Conservation (phyloP, 345 rosid genomes). For the Sisymbrium altissimum region DNA sequence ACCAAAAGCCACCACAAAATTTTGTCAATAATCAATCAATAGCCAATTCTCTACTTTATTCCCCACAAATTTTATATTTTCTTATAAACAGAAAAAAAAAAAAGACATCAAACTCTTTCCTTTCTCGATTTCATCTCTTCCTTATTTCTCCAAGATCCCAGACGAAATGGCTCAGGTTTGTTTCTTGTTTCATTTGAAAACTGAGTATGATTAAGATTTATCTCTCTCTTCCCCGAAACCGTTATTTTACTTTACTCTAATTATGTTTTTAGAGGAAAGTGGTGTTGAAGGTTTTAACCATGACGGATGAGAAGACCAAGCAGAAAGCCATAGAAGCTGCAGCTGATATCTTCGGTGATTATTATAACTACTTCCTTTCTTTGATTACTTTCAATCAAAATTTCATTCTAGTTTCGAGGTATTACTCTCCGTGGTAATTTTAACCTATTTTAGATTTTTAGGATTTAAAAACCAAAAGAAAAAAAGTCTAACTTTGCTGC, state of each 20-base stretch:
- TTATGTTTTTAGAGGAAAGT: constrained; percentile 49
- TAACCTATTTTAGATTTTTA: neutral
- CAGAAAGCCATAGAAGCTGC: constrained; percentile 91
- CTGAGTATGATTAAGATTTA: neutral
- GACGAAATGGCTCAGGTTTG: constrained; percentile 62
- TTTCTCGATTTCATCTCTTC: constrained; percentile 25
- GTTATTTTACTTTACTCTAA: neutral
- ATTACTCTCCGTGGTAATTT: neutral
- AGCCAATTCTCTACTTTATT: neutral
- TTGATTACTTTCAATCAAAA: neutral
- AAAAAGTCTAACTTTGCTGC: neutral
- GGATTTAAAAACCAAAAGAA: neutral
- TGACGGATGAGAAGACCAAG: constrained; percentile 89
- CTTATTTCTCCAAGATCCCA: constrained; percentile 12
- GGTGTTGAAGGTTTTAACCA: constrained; percentile 78
- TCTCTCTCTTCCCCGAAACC: neutral
- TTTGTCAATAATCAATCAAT: constrained; percentile 16
- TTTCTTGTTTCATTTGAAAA: neutral
- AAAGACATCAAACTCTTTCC: neutral
- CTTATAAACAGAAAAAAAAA: neutral
- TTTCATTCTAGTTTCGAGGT: neutral
- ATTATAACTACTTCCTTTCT: neutral
- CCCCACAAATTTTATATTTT: neutral
- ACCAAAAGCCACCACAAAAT: constrained; percentile 28
- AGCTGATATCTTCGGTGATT: constrained; percentile 73